Conservation (phyloP, 1,139 yeast species). For the Hanseniaspora uvarum region DNA sequence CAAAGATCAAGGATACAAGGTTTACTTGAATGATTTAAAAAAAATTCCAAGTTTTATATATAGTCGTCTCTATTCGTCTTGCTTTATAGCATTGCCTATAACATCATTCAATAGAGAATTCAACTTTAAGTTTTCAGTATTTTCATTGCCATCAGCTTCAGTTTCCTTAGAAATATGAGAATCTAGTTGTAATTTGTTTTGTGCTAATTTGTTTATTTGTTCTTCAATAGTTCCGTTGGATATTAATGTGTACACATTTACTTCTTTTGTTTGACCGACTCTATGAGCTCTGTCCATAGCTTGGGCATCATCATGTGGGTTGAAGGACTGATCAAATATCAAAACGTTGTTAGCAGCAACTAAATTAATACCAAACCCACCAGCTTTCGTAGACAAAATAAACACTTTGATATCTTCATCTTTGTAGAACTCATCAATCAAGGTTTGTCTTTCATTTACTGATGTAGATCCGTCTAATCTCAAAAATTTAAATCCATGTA, state of each 20-base stretch:
- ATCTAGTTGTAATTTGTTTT: slow-evolving; percentile 82
- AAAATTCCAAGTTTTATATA: too few species aligned
- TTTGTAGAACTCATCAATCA: slow-evolving; percentile 80
- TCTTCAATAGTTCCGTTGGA: slow-evolving; percentile 75
- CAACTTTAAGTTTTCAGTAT: background rate
- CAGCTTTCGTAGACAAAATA: slow-evolving; percentile 86
- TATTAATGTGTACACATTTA: slow-evolving; percentile 67
- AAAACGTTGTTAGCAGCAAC: slow-evolving; percentile 92
- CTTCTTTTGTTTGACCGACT: slow-evolving; percentile 89
- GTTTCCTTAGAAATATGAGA: slow-evolving; percentile 22
- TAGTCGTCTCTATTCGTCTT: background rate
- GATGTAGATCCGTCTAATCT: slow-evolving; percentile 89
- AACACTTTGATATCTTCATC: slow-evolving; percentile 77
- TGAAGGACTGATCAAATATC: slow-evolving; percentile 86
- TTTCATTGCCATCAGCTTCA: background rate
- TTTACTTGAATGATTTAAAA: too few species aligned
- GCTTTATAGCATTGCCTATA: slow-evolving; percentile 5
- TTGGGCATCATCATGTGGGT: slow-evolving; percentile 96
- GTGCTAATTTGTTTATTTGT: slow-evolving; percentile 74
- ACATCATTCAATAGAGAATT: slow-evolving; percentile 7
- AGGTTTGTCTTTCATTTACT: slow-evolving; percentile 84
- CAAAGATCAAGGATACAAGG: too few species aligned
- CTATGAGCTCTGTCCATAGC: slow-evolving; percentile 98
- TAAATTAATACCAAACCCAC: slow-evolving; percentile 93
- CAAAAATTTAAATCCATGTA: slow-evolving; percentile 59